Evolutionary conservation across 345 rosid genomes (phyloP).

Genomic region (Erodium maritimum): DNA sequence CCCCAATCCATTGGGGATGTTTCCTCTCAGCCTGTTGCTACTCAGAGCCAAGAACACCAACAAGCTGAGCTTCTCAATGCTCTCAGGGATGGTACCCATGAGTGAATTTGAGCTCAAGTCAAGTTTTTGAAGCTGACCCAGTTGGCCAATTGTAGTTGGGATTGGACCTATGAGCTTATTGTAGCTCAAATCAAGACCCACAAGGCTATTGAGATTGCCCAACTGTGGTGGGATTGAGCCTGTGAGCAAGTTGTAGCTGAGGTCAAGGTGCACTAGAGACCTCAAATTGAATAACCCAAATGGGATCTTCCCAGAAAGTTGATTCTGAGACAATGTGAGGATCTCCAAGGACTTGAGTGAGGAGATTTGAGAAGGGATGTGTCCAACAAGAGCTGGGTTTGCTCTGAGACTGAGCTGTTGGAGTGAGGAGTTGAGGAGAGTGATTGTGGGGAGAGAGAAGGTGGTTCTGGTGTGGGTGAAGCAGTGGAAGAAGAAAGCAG

Average conservation of each 20-base stretch:
- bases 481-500: conserved; percentile 66
- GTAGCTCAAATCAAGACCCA: conserved; percentile 73
- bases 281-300: conserved; percentile 25
- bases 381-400: conserved; percentile 65
- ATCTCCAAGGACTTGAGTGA: conserved; percentile 47
- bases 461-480: conserved; percentile 49
- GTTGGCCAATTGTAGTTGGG: conserved; percentile 49
- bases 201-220: conserved; percentile 48
- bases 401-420: conserved; percentile 76
- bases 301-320: conserved; percentile 51
- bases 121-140: conserved; percentile 69
- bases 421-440: conserved; percentile 43
- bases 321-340: conserved; percentile 75
- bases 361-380: conserved; percentile 56
- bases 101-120: conserved; percentile 73
- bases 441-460: conserved; percentile 29
- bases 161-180: conserved; percentile 46
- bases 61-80: conserved; percentile 38
- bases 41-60: conserved; percentile 67
- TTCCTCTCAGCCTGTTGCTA: conserved; percentile 50
- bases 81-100: conserved; percentile 42
- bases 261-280: conserved; percentile 54
- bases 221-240: conserved; percentile 51
- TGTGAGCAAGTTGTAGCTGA: conserved; percentile 58
- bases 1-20: conserved; percentile 42